Conservation (phyloP, 2,329 filamentous ascomycete genomes). For the Ophiostoma pallidulum region DNA sequence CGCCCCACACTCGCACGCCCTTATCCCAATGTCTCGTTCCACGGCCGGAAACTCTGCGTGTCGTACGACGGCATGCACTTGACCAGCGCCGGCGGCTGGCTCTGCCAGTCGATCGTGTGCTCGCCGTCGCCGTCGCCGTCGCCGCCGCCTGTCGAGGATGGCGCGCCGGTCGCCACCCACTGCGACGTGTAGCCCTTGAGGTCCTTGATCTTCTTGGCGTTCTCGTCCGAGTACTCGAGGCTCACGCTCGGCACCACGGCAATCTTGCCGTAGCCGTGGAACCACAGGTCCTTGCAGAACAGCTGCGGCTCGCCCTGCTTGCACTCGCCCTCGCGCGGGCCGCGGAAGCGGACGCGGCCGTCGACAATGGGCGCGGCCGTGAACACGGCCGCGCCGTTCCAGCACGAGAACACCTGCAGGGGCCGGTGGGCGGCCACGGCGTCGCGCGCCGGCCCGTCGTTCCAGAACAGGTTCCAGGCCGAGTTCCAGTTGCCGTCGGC, state of each 20-base stretch:
- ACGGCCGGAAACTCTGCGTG: slow-evolving; percentile 33
- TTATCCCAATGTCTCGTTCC: slow-evolving; percentile 25
- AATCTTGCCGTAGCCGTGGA: slow-evolving; percentile 38
- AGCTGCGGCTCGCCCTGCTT: slow-evolving; percentile 44
- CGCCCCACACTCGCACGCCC: too few species aligned
- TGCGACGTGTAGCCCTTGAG: slow-evolving; percentile 39
- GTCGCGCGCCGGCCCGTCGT: slow-evolving; percentile 28
- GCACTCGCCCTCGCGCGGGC: slow-evolving; percentile 34
- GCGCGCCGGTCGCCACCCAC: slow-evolving; percentile 21
- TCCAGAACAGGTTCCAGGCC: slow-evolving; percentile 44
- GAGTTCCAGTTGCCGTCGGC: slow-evolving; percentile 38
- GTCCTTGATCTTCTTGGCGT: slow-evolving; percentile 36
- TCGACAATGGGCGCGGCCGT: slow-evolving; percentile 36
- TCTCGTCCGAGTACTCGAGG: slow-evolving; percentile 42
- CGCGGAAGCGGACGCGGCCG: slow-evolving; percentile 34
- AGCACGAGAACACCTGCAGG: slow-evolving; percentile 48
- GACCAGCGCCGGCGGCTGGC: slow-evolving; percentile 34
- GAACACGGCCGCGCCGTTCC: slow-evolving; percentile 47
- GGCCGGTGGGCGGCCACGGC: slow-evolving; percentile 31
- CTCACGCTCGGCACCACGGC: slow-evolving; percentile 48
- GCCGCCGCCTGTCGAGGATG: too few species aligned
- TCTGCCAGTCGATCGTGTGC: slow-evolving; percentile 32
- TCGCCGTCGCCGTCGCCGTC: slow-evolving; percentile 20
- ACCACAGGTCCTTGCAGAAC: slow-evolving; percentile 50
- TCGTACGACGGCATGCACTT: slow-evolving; percentile 38